Percentiles rank a stretch among this genome's conserved stretches.
Conservation (phyloP, 2,329 filamentous ascomycete species). For the Nothopassalora personata region DNA sequence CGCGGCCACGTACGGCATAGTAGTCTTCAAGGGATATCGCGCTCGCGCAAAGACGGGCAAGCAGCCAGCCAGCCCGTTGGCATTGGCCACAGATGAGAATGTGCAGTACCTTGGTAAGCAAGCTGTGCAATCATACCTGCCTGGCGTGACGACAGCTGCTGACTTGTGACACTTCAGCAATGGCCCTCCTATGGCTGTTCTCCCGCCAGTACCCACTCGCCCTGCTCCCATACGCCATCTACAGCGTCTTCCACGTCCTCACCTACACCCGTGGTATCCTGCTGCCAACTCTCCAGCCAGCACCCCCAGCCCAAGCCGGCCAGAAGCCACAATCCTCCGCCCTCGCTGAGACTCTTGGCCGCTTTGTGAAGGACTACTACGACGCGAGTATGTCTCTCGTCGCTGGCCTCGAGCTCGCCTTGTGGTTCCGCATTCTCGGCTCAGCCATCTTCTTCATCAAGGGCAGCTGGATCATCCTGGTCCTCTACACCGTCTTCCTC, state of each 20-base stretch:
- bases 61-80: constrained; percentile 54
- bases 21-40: constrained; percentile 95
- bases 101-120: constrained; percentile 89
- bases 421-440: constrained; percentile 77
- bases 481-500: constrained; percentile 85
- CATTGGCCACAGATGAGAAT: constrained; percentile 82
- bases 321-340: constrained; percentile 57
- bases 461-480: constrained; percentile 82
- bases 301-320: constrained; percentile 48
- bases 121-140: neutral
- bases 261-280: constrained; percentile 94
- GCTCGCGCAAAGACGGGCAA: constrained; percentile 73
- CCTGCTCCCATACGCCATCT: constrained; percentile 89
- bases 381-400: constrained; percentile 93
- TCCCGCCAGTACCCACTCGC: constrained; percentile 84
- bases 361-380: constrained; percentile 97
- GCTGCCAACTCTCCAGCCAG: constrained; percentile 76
- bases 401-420: constrained; percentile 75
- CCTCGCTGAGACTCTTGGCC: constrained; percentile 75
- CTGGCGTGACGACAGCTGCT: neutral
- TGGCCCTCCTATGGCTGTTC: constrained; percentile 94
- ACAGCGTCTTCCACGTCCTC: constrained; percentile 96
- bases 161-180: constrained; percentile 50
- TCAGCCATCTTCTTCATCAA: constrained; percentile 82
- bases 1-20: constrained; percentile 90